Conservation (phyloP, 495 filamentous ascomycete genomes). For the Hypoxylon lienhwacheense region DNA sequence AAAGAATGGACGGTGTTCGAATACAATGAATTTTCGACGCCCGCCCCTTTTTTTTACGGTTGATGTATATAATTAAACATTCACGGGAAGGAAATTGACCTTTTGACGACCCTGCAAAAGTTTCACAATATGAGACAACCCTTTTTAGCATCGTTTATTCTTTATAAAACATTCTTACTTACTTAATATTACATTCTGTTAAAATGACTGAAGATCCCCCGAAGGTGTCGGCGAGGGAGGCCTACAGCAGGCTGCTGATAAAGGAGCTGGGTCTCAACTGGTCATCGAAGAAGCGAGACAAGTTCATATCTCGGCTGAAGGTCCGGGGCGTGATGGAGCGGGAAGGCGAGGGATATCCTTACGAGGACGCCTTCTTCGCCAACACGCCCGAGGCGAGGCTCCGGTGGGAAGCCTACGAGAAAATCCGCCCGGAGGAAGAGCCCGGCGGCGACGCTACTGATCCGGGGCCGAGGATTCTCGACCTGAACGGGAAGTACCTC, state of each 20-base stretch:
- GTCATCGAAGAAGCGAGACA: neutral
- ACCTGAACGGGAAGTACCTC: neutral
- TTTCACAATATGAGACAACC: no score
- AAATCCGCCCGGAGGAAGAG: neutral
- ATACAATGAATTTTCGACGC: no score
- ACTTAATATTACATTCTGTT: neutral
- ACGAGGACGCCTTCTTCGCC: neutral
- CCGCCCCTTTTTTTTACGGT: no score
- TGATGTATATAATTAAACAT: no score
- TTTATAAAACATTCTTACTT: no score
- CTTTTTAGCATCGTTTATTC: no score
- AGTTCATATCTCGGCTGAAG: neutral
- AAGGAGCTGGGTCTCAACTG: constrained; percentile 4
- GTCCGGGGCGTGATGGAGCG: neutral
- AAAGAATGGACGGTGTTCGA: no score
- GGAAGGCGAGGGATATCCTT: neutral
- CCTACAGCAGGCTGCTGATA: neutral
- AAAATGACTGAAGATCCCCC: no score
- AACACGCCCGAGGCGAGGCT: neutral
- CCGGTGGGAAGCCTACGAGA: neutral
- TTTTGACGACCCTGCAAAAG: no score
- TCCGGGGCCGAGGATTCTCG: neutral
- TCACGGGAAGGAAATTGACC: no score
- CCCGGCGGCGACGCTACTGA: neutral
- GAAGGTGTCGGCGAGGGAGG: neutral